A percentile compares a stretch with the other conserved stretches of the same genome.
These are phyloP conservation scores for Alternaria dauci DNA, from an alignment of 2,329 filamentous ascomycete species.

Conservation along the genomic window DNA sequence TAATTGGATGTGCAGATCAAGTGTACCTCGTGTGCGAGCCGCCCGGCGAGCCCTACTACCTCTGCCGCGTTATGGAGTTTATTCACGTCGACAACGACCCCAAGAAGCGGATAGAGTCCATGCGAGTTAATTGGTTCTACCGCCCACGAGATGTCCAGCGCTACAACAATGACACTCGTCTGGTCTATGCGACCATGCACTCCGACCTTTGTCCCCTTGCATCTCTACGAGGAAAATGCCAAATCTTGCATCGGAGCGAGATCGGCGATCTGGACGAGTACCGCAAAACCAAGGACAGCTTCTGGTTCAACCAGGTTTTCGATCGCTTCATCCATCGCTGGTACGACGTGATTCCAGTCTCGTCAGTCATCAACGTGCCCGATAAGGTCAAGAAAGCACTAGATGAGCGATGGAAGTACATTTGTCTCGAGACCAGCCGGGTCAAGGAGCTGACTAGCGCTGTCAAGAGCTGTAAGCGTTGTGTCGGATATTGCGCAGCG, in stretches of 20 bases:
- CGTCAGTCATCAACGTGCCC: constrained; percentile 93
- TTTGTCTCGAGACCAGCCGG: constrained; percentile 91
- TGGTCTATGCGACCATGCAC: constrained; percentile 97
- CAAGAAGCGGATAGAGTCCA: constrained; percentile 77
- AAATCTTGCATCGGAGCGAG: constrained; percentile 86
- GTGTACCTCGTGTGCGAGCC: constrained; percentile 98
- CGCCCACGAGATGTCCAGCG: constrained; percentile 94
- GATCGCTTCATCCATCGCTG: constrained; percentile 98
- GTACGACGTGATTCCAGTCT: constrained; percentile 94
- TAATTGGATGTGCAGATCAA: constrained; percentile 67
- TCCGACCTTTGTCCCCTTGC: constrained; percentile 94
- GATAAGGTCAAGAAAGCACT: constrained; percentile 94
- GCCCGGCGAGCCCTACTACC: constrained; percentile 95
- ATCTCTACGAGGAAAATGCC: constrained; percentile 90
- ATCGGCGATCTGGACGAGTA: constrained; percentile 84
- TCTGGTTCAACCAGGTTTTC: constrained; percentile 98
- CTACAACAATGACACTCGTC: constrained; percentile 86
- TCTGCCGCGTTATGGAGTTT: constrained; percentile 98
- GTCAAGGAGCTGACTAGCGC: constrained; percentile 95
- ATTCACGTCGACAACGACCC: constrained; percentile 76
- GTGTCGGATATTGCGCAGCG: constrained; percentile 88
- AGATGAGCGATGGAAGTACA: constrained; percentile 95
- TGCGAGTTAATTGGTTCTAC: constrained; percentile 99
- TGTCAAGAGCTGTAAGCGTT: constrained; percentile 95
- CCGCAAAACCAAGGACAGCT: constrained; percentile 83